These are phyloP conservation scores for Solanum stenotomum DNA, from an alignment of 257 asterid species.

Conservation along the genomic window DNA sequence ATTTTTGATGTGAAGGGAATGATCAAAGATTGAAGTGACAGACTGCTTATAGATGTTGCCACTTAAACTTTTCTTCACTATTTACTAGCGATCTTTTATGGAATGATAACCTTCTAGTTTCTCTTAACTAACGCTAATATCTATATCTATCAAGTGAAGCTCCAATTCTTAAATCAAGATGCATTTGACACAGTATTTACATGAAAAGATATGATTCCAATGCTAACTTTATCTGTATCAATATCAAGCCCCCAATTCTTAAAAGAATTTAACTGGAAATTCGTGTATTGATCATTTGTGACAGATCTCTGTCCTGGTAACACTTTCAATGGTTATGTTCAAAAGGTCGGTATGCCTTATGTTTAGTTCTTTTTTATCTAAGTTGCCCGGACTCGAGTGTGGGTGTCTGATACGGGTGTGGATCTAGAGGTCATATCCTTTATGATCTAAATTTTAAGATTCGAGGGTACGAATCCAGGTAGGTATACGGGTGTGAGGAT, in stretches of 20 bases:
- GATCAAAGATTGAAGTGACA: neutral
- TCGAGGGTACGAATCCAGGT: neutral
- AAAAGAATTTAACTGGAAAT: neutral
- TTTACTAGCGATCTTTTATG: neutral
- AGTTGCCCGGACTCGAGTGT: neutral
- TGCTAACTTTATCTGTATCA: neutral
- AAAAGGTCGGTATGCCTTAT: neutral
- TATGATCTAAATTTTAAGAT: neutral
- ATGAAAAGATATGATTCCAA: neutral
- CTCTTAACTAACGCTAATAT: neutral
- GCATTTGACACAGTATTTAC: neutral
- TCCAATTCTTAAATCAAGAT: neutral
- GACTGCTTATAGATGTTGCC: neutral
- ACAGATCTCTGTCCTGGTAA: neutral
- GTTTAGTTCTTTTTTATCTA: neutral
- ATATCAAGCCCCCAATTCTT: neutral
- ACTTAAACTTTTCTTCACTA: neutral
- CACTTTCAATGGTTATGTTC: neutral
- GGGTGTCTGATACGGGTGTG: neutral
- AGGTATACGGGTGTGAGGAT: neutral
- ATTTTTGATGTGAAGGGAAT: neutral
- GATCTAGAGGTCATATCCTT: neutral
- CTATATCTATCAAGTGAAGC: neutral
- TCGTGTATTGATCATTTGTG: neutral
- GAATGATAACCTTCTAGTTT: neutral